These are phyloP conservation scores for Kwoniella shandongensis DNA, from an alignment of 768 basidiomycete species.

Conservation along the genomic window DNA sequence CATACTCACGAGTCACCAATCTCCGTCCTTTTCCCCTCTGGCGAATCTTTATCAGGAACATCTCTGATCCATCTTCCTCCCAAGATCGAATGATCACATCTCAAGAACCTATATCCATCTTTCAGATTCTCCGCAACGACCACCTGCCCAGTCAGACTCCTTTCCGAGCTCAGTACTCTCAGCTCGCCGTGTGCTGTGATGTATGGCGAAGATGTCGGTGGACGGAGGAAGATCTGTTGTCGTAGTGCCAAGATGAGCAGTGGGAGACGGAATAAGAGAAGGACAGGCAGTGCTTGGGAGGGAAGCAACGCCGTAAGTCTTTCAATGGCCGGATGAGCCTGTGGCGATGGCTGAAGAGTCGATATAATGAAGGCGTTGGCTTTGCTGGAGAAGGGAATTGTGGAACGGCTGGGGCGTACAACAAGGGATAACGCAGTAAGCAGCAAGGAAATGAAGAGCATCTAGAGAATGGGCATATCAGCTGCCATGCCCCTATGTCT, in stretches of 20 bases:
- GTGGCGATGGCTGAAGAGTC: neutral
- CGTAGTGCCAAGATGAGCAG: conserved; percentile 35
- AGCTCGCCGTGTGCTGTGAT: conserved; percentile 31
- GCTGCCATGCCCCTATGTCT: neutral
- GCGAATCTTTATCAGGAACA: conserved; percentile 6
- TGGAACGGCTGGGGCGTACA: conserved; percentile 19
- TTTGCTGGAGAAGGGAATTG: conserved; percentile 16
- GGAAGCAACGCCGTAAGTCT: conserved; percentile 7
- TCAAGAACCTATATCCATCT: conserved; percentile 54
- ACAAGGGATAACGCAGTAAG: conserved; percentile 33
- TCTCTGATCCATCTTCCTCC: conserved; percentile 75
- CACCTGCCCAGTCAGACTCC: conserved; percentile 69
- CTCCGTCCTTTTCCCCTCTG: conserved; percentile 55
- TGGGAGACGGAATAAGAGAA: conserved; percentile 36
- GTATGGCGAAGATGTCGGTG: conserved; percentile 28
- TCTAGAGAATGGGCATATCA: conserved; percentile 18
- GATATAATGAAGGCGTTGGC: neutral
- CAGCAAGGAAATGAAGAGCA: conserved; percentile 37
- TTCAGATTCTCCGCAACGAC: conserved; percentile 70
- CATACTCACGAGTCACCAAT: conserved; percentile 58
- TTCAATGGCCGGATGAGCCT: neutral
- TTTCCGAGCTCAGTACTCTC: conserved; percentile 41
- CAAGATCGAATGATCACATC: conserved; percentile 62
- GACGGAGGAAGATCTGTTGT: conserved; percentile 38
- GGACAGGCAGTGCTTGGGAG: conserved; percentile 22